Conservation (phyloP, 2,329 filamentous ascomycete genomes). For the Colletotrichum eremochloae region DNA sequence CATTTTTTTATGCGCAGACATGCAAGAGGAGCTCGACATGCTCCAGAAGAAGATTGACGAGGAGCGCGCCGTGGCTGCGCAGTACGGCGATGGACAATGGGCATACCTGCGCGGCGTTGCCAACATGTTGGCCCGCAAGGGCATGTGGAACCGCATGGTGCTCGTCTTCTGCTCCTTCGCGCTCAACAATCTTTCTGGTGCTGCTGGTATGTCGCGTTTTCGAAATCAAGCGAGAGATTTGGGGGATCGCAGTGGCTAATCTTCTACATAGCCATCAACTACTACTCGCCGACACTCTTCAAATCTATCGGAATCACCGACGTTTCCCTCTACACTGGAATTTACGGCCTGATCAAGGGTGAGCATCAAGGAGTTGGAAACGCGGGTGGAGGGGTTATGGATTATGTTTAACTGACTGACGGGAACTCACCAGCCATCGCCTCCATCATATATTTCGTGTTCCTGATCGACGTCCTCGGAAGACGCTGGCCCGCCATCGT, state of each 20-base stretch:
- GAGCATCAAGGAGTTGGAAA: background rate
- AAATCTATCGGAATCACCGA: constrained; percentile 60
- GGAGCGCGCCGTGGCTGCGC: constrained; percentile 49
- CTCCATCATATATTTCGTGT: constrained; percentile 56
- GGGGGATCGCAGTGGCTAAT: too few species aligned
- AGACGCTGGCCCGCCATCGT: constrained; percentile 58
- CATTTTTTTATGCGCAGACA: constrained; percentile 21
- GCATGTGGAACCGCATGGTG: constrained; percentile 56
- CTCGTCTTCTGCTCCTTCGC: constrained; percentile 55
- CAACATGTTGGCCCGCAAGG: constrained; percentile 52
- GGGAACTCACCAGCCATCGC: constrained; percentile 47
- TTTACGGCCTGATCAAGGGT: constrained; percentile 61
- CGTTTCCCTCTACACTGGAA: constrained; percentile 61
- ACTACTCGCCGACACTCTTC: constrained; percentile 56
- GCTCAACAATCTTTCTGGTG: constrained; percentile 56
- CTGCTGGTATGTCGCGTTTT: background rate
- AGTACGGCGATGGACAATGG: constrained; percentile 50
- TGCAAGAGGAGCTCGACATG: constrained; percentile 63
- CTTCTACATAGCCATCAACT: constrained; percentile 53
- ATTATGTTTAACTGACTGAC: background rate
- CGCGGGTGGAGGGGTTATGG: too few species aligned
- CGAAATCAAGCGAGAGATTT: background rate
- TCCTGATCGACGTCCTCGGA: constrained; percentile 55
- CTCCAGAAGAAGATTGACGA: constrained; percentile 55
- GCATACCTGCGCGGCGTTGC: constrained; percentile 53